Percentiles rank a stretch among this genome's conserved stretches.
phyloP scores from a whole-genome alignment of 2,329 filamentous ascomycete genomes.

The Ilyonectria destructans region DNA sequence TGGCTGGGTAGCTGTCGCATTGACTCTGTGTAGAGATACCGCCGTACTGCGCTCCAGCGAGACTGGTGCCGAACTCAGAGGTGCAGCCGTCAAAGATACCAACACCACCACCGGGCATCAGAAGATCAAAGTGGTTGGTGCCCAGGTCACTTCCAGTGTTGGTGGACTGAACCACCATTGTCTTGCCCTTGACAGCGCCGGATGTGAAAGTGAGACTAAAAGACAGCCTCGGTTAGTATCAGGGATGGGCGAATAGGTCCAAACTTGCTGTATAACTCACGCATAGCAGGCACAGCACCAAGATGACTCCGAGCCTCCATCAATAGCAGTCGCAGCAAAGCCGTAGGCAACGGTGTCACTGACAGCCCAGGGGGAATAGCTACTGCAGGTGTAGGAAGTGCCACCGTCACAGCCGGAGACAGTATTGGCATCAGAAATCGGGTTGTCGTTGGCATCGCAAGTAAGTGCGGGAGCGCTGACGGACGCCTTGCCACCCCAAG shows the following conservation, averaged over 20 bases:
- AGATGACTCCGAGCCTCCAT: constrained; percentile 69
- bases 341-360: constrained; percentile 74
- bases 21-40: constrained; percentile 67
- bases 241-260: neutral
- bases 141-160: constrained; percentile 74
- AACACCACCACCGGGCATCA: constrained; percentile 70
- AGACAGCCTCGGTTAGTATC: constrained; percentile 20
- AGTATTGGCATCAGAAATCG: constrained; percentile 65
- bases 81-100: constrained; percentile 70
- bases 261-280: constrained; percentile 44
- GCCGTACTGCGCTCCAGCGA: constrained; percentile 72
- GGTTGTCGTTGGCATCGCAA: constrained; percentile 70
- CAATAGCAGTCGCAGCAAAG: constrained; percentile 74
- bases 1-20: constrained; percentile 68
- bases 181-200: constrained; percentile 71
- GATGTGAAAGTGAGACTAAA: constrained; percentile 65
- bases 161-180: constrained; percentile 76
- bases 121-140: constrained; percentile 73
- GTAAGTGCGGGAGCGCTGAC: constrained; percentile 67
- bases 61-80: constrained; percentile 61
- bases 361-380: constrained; percentile 75
- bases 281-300: constrained; percentile 80
- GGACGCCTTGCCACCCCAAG: constrained; percentile 71
- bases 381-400: constrained; percentile 72
- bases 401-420: constrained; percentile 72